Evolutionary conservation across 768 basidiomycete species (phyloP).

Genomic region (Pisolithus microcarpus): DNA sequence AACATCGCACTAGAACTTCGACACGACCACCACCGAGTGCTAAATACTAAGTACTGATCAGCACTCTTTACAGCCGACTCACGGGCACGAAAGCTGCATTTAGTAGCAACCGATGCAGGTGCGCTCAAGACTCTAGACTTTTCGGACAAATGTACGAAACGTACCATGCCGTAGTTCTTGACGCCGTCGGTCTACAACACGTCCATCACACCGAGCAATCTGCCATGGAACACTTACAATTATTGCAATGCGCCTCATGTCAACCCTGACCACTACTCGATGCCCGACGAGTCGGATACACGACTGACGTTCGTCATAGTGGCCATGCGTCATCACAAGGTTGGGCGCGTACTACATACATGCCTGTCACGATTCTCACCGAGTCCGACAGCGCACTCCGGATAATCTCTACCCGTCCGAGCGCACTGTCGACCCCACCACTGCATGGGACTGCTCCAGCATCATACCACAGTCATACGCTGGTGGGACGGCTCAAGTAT

Average conservation of each 20-base stretch:
- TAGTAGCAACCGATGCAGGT: too few species aligned
- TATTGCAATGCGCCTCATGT: conserved; percentile 48
- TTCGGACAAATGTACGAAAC: too few species aligned
- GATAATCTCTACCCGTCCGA: conserved; percentile 43
- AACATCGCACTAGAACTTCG: too few species aligned
- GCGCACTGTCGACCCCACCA: conserved; percentile 30
- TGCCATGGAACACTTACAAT: conserved; percentile 47
- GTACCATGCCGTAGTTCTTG: too few species aligned
- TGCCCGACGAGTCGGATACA: conserved; percentile 22
- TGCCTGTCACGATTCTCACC: background rate
- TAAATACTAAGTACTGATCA: too few species aligned
- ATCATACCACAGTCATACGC: conserved; percentile 35
- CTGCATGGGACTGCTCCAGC: conserved; percentile 36
- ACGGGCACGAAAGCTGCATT: too few species aligned
- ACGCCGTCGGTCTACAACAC: conserved; percentile 31
- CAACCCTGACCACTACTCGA: conserved; percentile 31
- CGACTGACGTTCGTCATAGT: conserved; percentile 36
- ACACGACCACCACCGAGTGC: too few species aligned
- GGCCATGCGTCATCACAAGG: conserved; percentile 44
- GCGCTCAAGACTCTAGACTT: too few species aligned
- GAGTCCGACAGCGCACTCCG: conserved; percentile 35
- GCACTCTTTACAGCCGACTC: too few species aligned
- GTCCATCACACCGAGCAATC: conserved; percentile 32
- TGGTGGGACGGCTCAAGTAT: conserved; percentile 30
- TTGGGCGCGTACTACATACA: conserved; percentile 9